Evolutionary conservation across 768 basidiomycete species (phyloP).

Genomic region (Suillus spraguei): DNA sequence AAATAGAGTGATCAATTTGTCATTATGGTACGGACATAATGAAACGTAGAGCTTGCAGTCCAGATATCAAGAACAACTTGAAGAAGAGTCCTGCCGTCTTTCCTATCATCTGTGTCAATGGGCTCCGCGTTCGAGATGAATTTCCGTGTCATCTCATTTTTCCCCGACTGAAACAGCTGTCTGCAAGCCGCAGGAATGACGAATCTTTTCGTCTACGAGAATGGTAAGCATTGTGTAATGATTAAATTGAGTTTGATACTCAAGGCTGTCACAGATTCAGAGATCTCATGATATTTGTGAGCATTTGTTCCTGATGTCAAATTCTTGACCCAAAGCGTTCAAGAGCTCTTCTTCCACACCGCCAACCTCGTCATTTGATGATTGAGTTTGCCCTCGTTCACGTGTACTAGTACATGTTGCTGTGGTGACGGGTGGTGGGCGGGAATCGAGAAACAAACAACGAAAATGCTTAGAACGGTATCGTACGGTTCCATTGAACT

Average conservation of each 20-base stretch:
- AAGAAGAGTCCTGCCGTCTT: not conserved
- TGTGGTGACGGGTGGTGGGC: not conserved
- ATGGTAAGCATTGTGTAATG: not conserved
- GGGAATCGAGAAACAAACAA: not conserved
- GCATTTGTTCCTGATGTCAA: not conserved
- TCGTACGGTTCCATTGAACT: slow-evolving; percentile 16
- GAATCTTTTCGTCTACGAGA: not conserved
- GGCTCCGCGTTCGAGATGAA: not conserved
- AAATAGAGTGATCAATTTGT: not conserved
- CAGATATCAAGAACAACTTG: too few relatives aligned
- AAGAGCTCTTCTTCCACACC: not conserved
- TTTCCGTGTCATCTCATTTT: not conserved
- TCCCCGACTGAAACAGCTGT: not conserved
- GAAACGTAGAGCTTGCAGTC: not conserved
- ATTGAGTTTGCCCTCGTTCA: not conserved
- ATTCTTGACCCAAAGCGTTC: not conserved
- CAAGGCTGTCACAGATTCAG: not conserved
- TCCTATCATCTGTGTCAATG: not conserved
- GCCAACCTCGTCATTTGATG: not conserved
- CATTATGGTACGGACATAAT: not conserved
- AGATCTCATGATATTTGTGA: not conserved
- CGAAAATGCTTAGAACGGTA: slow-evolving; percentile 16
- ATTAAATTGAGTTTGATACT: not conserved
- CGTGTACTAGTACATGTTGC: not conserved
- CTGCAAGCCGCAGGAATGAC: not conserved